Base-by-base conservation (phyloP, 2,329 filamentous ascomycete species). In the Pseudogymnoascus sp. region DNA sequence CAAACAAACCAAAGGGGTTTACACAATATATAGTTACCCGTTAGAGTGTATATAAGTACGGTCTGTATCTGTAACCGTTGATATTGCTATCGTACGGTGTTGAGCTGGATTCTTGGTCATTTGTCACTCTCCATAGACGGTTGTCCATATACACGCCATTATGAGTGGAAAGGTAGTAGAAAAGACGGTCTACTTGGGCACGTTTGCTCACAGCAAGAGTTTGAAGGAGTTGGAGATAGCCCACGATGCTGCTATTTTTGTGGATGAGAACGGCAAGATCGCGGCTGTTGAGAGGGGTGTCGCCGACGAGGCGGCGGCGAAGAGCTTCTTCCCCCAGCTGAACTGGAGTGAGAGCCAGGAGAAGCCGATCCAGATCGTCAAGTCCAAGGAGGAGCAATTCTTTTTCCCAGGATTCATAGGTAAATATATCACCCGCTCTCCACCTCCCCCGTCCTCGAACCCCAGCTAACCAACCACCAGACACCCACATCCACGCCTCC, bases 401-500 rank as follows among this genome's bases (percentile, higher is more conserved):
- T 92, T 91, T 78, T 93, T 94, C 69, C 90, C 90, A 0, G 90
- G 90, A 5, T 92, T 93, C 71, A 86, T 94, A 64, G 88, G 87
- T 89, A 73, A 68, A 79, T 73, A 41, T 59, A 23, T 60, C n/a
- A 22, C 49, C 58, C 11, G 3, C 58, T 9, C 6, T 22, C 30
- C 14, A n/a, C 36, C 38, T 22, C 30, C 25, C 11, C 58, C 35
- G 11, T 16, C 58, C 3, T 45, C 19, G 1, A 35, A 19, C 16
- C n/a, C 16, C n/a, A 61, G 39, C 70, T 75, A 62, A 73, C 62
- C 12, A 39, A n/a, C 19, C 42, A 16, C 11, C 65, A 93, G 93
- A 99, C 75, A 96, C 94, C 0, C 94, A 99, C 74, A 89, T 96
- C 63, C 94, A 99, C 73, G 94, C 94, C 7, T 84, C 92, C 0